These are phyloP conservation scores for Hypoxylon sp. DNA, from an alignment of 2,329 filamentous ascomycete genomes.

Conservation along the genomic window DNA sequence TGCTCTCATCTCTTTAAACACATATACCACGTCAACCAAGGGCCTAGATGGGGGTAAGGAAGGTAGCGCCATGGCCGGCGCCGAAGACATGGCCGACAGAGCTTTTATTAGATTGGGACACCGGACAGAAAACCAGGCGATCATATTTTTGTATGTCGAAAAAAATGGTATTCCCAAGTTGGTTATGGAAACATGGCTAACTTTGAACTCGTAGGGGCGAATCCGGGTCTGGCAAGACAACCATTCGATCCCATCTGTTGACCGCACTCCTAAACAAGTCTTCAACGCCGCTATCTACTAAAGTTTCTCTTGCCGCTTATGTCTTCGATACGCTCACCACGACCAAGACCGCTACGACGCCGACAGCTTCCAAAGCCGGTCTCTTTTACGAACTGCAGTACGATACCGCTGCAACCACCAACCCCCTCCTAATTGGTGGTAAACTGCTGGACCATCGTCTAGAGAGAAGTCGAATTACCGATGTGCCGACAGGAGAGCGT, in stretches of 20 bases:
- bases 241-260: conserved; percentile 88
- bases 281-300: conserved; percentile 91
- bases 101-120: conserved; percentile 88
- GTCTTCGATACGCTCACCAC: conserved; percentile 97
- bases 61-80: conserved; percentile 91
- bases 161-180: background rate
- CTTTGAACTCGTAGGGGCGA: conserved; percentile 75
- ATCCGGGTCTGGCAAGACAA: conserved; percentile 96
- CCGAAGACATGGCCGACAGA: conserved; percentile 89
- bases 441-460: conserved; percentile 95
- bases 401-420: conserved; percentile 86
- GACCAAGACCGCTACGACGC: conserved; percentile 95
- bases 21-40: conserved; percentile 89
- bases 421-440: conserved; percentile 90
- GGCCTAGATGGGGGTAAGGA: conserved; percentile 92
- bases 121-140: conserved; percentile 91
- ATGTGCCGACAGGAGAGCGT: conserved; percentile 93
- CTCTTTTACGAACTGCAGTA: conserved; percentile 98
- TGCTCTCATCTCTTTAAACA: conserved; percentile 92
- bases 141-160: conserved; percentile 88
- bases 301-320: conserved; percentile 92
- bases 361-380: conserved; percentile 94
- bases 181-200: conserved; percentile 18
- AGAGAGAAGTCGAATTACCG: conserved; percentile 89
- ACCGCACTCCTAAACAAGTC: conserved; percentile 89